Base-by-base conservation (phyloP, 805 yeast species). In the Candida ovalis region DNA sequence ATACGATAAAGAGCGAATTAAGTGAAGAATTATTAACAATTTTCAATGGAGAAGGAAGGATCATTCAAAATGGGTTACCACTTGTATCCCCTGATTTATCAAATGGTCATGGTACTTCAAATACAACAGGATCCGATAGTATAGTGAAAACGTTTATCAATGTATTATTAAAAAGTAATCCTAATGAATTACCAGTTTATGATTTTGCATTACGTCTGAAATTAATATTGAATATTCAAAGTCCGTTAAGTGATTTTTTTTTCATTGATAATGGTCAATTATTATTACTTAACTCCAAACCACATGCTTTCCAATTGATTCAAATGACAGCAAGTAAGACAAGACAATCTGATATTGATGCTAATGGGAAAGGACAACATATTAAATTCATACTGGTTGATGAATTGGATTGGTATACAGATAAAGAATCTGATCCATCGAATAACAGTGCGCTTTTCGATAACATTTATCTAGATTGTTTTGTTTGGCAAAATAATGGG, bases 41-140 rank as follows among this genome's bases (percentile, higher is more conserved):
- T 1, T 68, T 61, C 49, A 58, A 61, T 22, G 48, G 48, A 17
- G 62, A 57, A 23, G 68, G 67, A 5, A 58, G 57, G 43, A 42
- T 66, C 6, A 54, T 67, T 25, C 73, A 69, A 47, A 67, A 66
- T 49, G 73, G 73, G 5, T 56, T 58, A n/a, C 67, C 67, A 5
- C 19, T 58, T 10, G 52, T 54, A 1, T 46, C 50, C 2, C 44
- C 54, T 13, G 48, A 44, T 5, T 47, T 48, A 28, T 41, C 48
- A 27, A 23, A 44, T 24, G 44, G 43, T 6, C 19, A 44, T 24
- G 44, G 43, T 4, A 40, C 17, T 15, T 21, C 37, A 18, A 30
- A 13, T 8, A 21, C 36, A 6, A 21, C 35, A 17, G 54, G 49
- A 6, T 50, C 49, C 12, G 56, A 48, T 9, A 50, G 49, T 19